Base-by-base conservation (phyloP, 352 stramenopile genomes). In the Phytophthora sp. region DNA sequence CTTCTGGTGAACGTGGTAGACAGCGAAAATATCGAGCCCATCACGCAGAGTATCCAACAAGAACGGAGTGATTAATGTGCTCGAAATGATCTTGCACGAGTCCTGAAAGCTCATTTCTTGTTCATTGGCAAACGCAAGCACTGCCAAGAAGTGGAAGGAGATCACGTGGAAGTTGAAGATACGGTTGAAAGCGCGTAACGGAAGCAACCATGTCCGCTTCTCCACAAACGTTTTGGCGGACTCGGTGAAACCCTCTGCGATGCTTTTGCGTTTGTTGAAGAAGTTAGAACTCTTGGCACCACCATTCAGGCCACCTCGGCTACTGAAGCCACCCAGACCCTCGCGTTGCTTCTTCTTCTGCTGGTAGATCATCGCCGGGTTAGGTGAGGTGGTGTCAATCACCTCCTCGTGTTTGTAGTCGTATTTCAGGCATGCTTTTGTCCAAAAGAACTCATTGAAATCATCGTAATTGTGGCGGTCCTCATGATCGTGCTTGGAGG, bases 381-480 rank as follows among this genome's bases (percentile, higher is more conserved):
- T 92, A 0, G 84, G 81, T 1, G 84, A 91, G 13, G 72, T 69
- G 2, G 76, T 68, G n/a, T 97, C 88, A 38, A 95, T 68, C 15
- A 91, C 74, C 21, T 94, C 86, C 54, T 92, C 86, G 53, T 92
- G 79, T 55, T 96, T 97, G 80, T 98, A 98, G 57, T 97, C 89
- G 60, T 90, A 99, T 32, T 92, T 84, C 21, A 99, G 82, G 62
- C 97, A 99, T 2, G 88, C 75, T n/a, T 88, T 82, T 17, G 87
- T 97, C 97, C 97, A 99, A 69, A 99, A 99, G 66, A 99, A 99
- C 82, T 99, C 97, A 77, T 99, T 99, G 63, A 99, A 99, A 66
- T 99, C 97, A 41, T 99, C 97, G 67, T 99, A 99, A 74, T 99
- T 99, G 64, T 96, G 85, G 23, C 94, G 96, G 45, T 98, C 87